Percentiles rank a stretch among this genome's conserved stretches.
Evolutionary conservation across 306 rosid genomes (phyloP).

Genomic region (Morella rubra): DNA sequence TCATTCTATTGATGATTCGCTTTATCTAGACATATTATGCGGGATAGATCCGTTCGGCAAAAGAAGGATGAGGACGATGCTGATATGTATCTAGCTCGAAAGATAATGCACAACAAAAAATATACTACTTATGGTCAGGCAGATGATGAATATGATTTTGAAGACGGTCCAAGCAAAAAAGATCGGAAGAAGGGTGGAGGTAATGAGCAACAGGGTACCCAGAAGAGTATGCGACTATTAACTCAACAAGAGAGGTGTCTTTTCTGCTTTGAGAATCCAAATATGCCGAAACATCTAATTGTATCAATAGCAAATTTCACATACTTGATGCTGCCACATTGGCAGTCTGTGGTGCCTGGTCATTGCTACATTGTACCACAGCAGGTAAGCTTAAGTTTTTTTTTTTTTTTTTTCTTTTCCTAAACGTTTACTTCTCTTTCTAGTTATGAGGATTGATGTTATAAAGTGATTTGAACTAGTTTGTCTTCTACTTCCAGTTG

Average conservation of each 20-base stretch:
- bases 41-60: slow-evolving; percentile 43
- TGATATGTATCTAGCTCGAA: slow-evolving; percentile 83
- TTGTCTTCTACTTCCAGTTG: background rate
- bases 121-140: slow-evolving; percentile 60
- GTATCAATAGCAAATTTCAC: slow-evolving; percentile 79
- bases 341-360: slow-evolving; percentile 81
- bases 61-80: slow-evolving; percentile 74
- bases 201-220: slow-evolving; percentile 51
- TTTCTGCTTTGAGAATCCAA: slow-evolving; percentile 82
- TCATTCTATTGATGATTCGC: slow-evolving; percentile 17
- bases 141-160: slow-evolving; percentile 91
- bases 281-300: slow-evolving; percentile 73
- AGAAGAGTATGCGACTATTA: slow-evolving; percentile 44
- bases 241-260: slow-evolving; percentile 80
- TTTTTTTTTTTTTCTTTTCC: slow-evolving; percentile 15
- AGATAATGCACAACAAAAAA: slow-evolving; percentile 71
- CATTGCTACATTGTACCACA: slow-evolving; percentile 91
- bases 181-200: slow-evolving; percentile 56
- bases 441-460: background rate
- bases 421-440: slow-evolving; percentile 8
- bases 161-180: slow-evolving; percentile 61
- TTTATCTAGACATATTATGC: slow-evolving; percentile 46
- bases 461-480: background rate
- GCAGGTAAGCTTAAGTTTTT: slow-evolving; percentile 55
- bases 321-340: slow-evolving; percentile 85